Conservation (phyloP, 441 rosid species). For the Gossypium gossypioides region DNA sequence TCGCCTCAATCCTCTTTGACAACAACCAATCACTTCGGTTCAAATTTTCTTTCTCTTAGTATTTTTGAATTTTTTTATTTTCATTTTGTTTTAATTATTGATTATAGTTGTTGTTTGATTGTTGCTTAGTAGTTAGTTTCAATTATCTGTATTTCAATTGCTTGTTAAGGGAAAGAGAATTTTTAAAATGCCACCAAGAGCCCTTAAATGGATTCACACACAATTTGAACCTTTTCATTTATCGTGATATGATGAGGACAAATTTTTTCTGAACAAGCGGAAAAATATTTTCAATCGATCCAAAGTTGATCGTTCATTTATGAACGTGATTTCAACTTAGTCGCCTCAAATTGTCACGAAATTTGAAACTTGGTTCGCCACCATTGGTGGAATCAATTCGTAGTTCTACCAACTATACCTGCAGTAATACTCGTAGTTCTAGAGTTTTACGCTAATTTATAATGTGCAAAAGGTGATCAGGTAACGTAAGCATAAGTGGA, state of each 20-base stretch:
- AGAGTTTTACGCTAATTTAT: too few species aligned
- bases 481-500: not conserved
- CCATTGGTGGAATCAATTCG: not conserved
- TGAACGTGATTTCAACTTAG: not conserved
- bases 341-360: not conserved
- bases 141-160: too few species aligned
- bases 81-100: too few species aligned
- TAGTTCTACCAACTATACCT: not conserved
- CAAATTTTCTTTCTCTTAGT: not conserved
- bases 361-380: not conserved
- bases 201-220: not conserved
- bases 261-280: accelerated
- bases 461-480: not conserved
- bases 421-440: not conserved
- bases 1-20: not conserved
- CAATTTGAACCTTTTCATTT: too few species aligned
- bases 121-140: too few species aligned
- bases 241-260: too few species aligned
- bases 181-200: not conserved
- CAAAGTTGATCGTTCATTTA: too few species aligned
- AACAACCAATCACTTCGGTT: not conserved
- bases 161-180: not conserved
- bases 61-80: too few species aligned
- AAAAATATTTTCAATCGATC: too few species aligned
- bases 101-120: too few species aligned